Base-by-base conservation (phyloP, 2,329 filamentous ascomycete genomes). In the Macroventuria anomochaeta region DNA sequence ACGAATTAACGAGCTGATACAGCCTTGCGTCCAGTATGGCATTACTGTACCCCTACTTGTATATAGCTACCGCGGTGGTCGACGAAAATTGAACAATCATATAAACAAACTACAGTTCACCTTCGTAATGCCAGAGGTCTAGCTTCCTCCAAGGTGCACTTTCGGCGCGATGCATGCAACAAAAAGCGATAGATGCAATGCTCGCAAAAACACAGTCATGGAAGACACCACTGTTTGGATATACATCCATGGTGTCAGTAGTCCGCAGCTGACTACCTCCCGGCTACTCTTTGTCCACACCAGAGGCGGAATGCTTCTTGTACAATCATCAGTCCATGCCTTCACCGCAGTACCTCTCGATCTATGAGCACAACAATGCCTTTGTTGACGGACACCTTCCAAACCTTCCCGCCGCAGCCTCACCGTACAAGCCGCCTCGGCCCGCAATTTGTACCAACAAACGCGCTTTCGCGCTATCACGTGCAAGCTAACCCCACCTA, bases 381-480 rank as follows among this genome's bases (percentile, higher is more conserved):
- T 25, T 13, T 21, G 12, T 10, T 18, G 5, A 21, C 32, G 11
- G 11, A 7, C 33, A 2, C 13, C 33, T 20, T 7, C 6, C 7
- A 28, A 18, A 21, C 12, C n/a, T 33, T 3, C 12, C 33, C 11
- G 42, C n/a, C 32, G 21, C 34, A 39, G 26, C 44, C 49, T 37
- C 23, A 53, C 36, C 36, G 41, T 34, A n/a, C 26, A n/a, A 46
- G 20, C 7, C 18, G 49, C 41, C 10, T 41, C 42, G 42, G 40
- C 49, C 49, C 37, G 49, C 32, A 41, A 7, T 8, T 42, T 29
- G 20, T 37, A 41, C 46, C 25, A 46, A 28, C 41, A 55, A 57
- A 59, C 61, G 54, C 65, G 59, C 31, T 53, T 37, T 59, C 63
- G 58, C 65, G 63, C 62, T 59, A 63, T 67, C 62, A 67, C 57